A percentile compares a stretch with the other conserved stretches of the same genome.
Evolutionary conservation across 352 stramenopile species (phyloP).

Genomic region (Pythium monospermum): DNA sequence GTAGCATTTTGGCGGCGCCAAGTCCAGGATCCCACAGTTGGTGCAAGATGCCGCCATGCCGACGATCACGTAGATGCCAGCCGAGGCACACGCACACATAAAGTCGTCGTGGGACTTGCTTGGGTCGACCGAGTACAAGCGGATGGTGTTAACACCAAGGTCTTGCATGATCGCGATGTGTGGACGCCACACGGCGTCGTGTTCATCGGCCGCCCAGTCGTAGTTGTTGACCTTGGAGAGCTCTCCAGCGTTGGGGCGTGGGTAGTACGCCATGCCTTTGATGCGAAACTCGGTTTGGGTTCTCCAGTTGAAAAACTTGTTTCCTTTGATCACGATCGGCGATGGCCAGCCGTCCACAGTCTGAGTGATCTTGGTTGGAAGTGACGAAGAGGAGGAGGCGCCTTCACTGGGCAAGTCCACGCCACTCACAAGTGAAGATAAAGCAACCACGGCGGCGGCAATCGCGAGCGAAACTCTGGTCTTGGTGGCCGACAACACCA

Average conservation of each 20-base stretch:
- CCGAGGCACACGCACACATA: constrained; percentile 56
- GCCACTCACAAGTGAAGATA: no score
- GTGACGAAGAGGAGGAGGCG: no score
- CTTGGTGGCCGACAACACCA: no score
- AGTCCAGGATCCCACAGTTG: constrained; percentile 33
- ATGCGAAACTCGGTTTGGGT: constrained; percentile 62
- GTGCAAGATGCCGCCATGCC: constrained; percentile 41
- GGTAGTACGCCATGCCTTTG: constrained; percentile 71
- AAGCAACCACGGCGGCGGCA: no score
- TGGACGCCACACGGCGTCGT: constrained; percentile 46
- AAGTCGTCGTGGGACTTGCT: constrained; percentile 62
- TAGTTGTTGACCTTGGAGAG: constrained; percentile 46
- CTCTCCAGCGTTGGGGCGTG: constrained; percentile 53
- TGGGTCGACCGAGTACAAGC: constrained; percentile 66
- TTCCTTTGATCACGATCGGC: constrained; percentile 53
- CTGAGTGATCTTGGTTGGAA: no score
- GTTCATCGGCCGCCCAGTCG: constrained; percentile 60
- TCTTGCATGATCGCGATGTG: constrained; percentile 52
- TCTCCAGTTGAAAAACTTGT: constrained; percentile 81
- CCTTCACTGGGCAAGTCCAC: no score
- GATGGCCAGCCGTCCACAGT: constrained; percentile 36
- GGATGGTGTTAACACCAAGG: constrained; percentile 63
- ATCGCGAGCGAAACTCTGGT: no score
- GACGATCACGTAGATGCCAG: constrained; percentile 49
- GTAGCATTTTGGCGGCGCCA: constrained; percentile 37